Base-by-base conservation (phyloP, 2,329 filamentous ascomycete species). In the Colletotrichum liriopes region DNA sequence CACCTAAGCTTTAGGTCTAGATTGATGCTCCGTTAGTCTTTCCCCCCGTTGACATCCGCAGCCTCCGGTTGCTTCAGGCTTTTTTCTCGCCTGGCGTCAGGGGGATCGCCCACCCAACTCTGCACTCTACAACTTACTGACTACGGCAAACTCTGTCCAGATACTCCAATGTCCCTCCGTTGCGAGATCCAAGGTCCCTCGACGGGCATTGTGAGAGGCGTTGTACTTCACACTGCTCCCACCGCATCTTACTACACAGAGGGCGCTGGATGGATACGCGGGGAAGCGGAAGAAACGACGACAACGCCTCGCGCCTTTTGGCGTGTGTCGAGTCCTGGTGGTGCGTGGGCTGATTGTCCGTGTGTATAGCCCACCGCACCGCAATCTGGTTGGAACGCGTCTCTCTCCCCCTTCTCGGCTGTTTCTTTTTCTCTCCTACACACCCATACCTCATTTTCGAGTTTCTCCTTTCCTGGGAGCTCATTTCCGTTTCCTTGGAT, bases 251-350 rank as follows among this genome's bases (percentile, higher is more conserved):
- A 29, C 45, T 43, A 58, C 41, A 52, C n/a, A 51, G 11, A 23
- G 32, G 20, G 20, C 12, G 35, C 20, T 49, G 55, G 41, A 68
- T 68, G 69, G 65, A 71, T 71, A 71, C 64, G 68, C 56, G 64
- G 68, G 68, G 65, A 68, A 71, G 45, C 56, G 43, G 51, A 56
- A 29, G 5, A 18, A 9, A 37, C 52, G 32, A 56, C 35, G 54
- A 39, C 54, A 3, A n/a, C 20, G 59, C 59, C 69, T 37, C 47
- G 47, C 52, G 29, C 18, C 54, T 12, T 63, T 35, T 69, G 59
- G 65, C 69, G 59, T 69, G 69, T 60, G 35, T 60, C 59, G 59
- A 68, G 29, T 54, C 65, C 54, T 59, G 23, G 52, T 26, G 58
- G 32, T 67, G 39, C 56, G 45, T 68, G 51, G 58, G 52, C 65